Evolutionary conservation across 2,329 filamentous ascomycete genomes (phyloP).

Genomic region (Aspergillus ochraceus): DNA sequence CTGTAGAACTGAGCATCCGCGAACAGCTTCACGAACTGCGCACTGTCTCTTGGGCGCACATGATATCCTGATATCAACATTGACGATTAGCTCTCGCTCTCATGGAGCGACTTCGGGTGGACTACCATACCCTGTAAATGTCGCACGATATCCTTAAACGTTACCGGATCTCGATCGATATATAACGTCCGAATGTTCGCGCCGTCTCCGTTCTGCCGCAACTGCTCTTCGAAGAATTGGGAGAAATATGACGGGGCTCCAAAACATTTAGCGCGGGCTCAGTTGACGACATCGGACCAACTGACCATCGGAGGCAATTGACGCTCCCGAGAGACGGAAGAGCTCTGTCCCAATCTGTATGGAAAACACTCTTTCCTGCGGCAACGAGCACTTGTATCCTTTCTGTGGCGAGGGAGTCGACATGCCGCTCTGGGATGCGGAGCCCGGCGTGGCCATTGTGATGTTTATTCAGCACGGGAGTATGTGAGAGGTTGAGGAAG

Average conservation of each 20-base stretch:
- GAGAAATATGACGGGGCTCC: conserved; percentile 95
- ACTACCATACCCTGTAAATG: conserved; percentile 69
- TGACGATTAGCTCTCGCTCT: not conserved
- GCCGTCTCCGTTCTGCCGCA: conserved; percentile 63
- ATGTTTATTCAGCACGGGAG: not conserved
- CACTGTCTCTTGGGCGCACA: conserved; percentile 74
- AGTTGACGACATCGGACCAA: conserved; percentile 15
- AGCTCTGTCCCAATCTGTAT: conserved; percentile 69
- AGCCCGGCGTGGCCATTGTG: not conserved
- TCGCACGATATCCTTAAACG: conserved; percentile 83
- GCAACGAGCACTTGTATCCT: conserved; percentile 37
- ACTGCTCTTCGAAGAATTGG: conserved; percentile 84
- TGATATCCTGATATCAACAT: conserved; percentile 64
- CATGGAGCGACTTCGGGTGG: not conserved
- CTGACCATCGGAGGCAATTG: conserved; percentile 71
- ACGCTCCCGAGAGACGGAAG: conserved; percentile 69
- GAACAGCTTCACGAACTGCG: conserved; percentile 88
- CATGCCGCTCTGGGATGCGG: not conserved
- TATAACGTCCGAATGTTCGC: conserved; percentile 75
- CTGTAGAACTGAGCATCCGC: conserved; percentile 95
- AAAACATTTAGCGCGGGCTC: conserved; percentile 48
- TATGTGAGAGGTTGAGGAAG: not conserved
- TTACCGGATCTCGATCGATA: conserved; percentile 88
- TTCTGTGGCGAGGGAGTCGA: not conserved
- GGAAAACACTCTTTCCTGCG: conserved; percentile 64